Evolutionary conservation across 805 yeast species (phyloP), one percentile per base, ranked within the genome.

Genomic region (Nakazawaea laoshanensis): DNA sequence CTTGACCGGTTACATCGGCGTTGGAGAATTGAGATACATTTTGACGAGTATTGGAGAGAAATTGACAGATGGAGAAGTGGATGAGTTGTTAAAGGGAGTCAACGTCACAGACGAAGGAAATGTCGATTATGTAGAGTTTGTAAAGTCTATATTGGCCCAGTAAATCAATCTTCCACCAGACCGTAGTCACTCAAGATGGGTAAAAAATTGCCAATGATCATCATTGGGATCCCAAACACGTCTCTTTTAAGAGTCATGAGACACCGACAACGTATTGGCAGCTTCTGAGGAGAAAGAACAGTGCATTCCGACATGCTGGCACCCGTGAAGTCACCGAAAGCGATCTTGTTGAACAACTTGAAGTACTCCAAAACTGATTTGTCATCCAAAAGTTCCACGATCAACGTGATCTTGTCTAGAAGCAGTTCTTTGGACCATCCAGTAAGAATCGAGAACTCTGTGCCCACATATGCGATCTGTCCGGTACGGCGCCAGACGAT

Each of bases 31-130:
- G 49, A 76, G 94, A 56, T 92, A 92, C 61, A 87, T 92, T 55
- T 69, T 92, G 52, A 92, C 98, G 21, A 82, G 95, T 5, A 77
- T 92, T 47, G 99, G 99, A 39, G 99, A 92, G 61, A 88, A 88
- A 61, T 66, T 92, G 46, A 59, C 82, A 11, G 95, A 87, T 47
- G 66, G 75, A 27, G 99, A 92, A 61, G 96, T 92, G 34, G 96
- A 89, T 48, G 98, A 94, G 59, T 71, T 92, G 47, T 71, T 92
- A 52, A 92, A 89, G 62, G 97, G 97, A 43, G 94, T 94, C 38
- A 83, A 81, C 48, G 88, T 88, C 36, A 86, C 95, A 33, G 72
- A 85, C 45, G 96, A 92, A 42, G 96, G 96, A 36, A 85, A 84
- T 49, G 94, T 92, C 38, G 95, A 92, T 59, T 92, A 92, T 53